Percentiles rank a stretch among this genome's conserved stretches.
Conservation (phyloP, 2,329 filamentous ascomycete species). For the Fusarium illudens region DNA sequence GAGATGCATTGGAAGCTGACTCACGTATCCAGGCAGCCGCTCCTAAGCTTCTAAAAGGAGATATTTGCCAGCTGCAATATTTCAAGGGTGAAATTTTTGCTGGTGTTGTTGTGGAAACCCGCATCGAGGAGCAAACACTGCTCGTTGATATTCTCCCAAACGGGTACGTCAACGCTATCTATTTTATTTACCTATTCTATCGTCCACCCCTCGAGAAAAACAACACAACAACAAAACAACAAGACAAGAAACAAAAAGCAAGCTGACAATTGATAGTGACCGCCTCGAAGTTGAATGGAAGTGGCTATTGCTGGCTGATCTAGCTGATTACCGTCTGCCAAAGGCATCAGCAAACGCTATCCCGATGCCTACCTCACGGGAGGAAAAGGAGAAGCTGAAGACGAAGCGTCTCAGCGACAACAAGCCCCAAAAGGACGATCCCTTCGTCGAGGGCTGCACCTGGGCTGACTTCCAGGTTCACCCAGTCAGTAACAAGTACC, state of each 20-base stretch:
- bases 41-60: slow-evolving; percentile 71
- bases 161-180: slow-evolving; percentile 65
- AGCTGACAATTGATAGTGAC: slow-evolving; percentile 65
- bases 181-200: no score
- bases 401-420: slow-evolving; percentile 69
- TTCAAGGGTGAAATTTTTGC: slow-evolving; percentile 88
- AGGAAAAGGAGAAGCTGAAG: slow-evolving; percentile 73
- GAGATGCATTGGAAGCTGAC: slow-evolving; percentile 74
- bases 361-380: slow-evolving; percentile 71
- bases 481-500: slow-evolving; percentile 64
- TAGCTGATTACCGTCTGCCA: slow-evolving; percentile 74
- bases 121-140: slow-evolving; percentile 75
- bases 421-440: slow-evolving; percentile 70
- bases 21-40: slow-evolving; percentile 74
- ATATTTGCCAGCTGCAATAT: slow-evolving; percentile 88
- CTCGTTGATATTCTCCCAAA: slow-evolving; percentile 85
- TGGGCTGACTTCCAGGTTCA: slow-evolving; percentile 84
- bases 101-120: slow-evolving; percentile 86
- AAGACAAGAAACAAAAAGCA: no score
- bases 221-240: no score
- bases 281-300: slow-evolving; percentile 85
- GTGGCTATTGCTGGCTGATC: slow-evolving; percentile 78
- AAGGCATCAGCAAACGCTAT: slow-evolving; percentile 78
- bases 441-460: slow-evolving; percentile 72
- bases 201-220: background rate